phyloP scores from a whole-genome alignment of 495 filamentous ascomycete species.

The Antarctomyces pellizariae region DNA sequence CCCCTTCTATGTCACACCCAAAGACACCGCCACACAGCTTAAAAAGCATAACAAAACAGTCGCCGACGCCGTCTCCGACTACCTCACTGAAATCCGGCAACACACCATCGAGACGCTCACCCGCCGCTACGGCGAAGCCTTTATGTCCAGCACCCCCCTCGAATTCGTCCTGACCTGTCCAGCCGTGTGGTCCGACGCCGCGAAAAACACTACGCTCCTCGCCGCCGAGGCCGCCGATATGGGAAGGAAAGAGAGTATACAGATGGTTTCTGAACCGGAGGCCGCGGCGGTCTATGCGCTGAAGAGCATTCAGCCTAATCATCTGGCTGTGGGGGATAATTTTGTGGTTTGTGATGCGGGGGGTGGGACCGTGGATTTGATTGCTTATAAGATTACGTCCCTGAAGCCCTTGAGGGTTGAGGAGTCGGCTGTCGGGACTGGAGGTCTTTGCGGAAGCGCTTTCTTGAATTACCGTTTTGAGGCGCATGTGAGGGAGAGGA shows the following conservation, averaged over 20 bases:
- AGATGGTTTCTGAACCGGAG: constrained; percentile 54
- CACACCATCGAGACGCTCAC: constrained; percentile 55
- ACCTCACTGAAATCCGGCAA: constrained; percentile 41
- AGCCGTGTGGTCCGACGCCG: constrained; percentile 58
- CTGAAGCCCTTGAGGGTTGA: constrained; percentile 32
- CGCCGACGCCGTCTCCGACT: constrained; percentile 39
- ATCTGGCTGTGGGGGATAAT: constrained; percentile 37
- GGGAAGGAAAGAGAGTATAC: constrained; percentile 31
- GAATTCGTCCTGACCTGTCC: constrained; percentile 54
- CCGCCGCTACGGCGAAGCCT: constrained; percentile 34
- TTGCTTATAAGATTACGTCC: constrained; percentile 41
- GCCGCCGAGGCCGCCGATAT: constrained; percentile 47
- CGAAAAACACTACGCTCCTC: constrained; percentile 39
- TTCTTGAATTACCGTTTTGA: constrained; percentile 50
- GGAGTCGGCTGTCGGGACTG: constrained; percentile 42
- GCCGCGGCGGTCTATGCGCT: constrained; percentile 54
- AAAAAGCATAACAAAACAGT: constrained; percentile 36
- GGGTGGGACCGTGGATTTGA: constrained; percentile 53
- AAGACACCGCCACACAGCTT: constrained; percentile 50
- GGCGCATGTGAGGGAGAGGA: constrained; percentile 34
- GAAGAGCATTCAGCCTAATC: constrained; percentile 39
- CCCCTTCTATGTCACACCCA: constrained; percentile 50
- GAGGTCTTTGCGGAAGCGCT: constrained; percentile 40
- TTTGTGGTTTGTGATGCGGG: constrained; percentile 58
- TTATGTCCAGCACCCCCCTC: constrained; percentile 35